Conservation (phyloP, 2,329 filamentous ascomycete species). For the Dendryphion nanum region DNA sequence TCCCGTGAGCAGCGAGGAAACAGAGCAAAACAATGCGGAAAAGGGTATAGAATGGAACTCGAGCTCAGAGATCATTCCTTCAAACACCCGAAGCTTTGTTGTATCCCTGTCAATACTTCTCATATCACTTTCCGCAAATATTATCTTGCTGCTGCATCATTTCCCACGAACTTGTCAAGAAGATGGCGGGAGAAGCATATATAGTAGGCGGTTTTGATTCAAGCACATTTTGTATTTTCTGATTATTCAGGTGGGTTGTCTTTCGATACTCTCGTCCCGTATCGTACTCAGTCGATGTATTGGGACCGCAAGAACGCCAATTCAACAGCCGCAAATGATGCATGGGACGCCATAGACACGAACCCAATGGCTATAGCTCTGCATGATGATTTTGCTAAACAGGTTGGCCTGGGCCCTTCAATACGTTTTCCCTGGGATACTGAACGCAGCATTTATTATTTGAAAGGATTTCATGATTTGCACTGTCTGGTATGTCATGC, state of each 20-base stretch:
- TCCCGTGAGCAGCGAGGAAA: background rate
- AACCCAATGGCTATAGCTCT: conserved; percentile 32
- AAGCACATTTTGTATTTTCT: background rate
- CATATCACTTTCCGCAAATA: conserved; percentile 28
- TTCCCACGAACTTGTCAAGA: conserved; percentile 13
- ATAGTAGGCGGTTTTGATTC: conserved; percentile 19
- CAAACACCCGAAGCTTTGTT: conserved; percentile 24
- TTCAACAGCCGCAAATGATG: conserved; percentile 22
- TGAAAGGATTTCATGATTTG: conserved; percentile 35
- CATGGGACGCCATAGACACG: conserved; percentile 36
- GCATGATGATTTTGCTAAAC: conserved; percentile 23
- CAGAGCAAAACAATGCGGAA: conserved; percentile 6
- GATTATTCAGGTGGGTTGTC: conserved; percentile 4
- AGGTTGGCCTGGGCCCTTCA: conserved; percentile 22
- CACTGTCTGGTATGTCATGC: conserved; percentile 33
- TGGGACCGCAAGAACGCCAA: conserved; percentile 28
- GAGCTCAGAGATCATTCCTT: conserved; percentile 24
- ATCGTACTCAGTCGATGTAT: conserved; percentile 25
- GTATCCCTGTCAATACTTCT: conserved; percentile 26
- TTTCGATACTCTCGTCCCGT: conserved; percentile 26
- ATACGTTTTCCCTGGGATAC: conserved; percentile 36
- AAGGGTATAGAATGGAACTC: conserved; percentile 23
- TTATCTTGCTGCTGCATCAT: conserved; percentile 27
- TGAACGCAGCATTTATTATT: conserved; percentile 33
- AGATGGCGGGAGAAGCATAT: conserved; percentile 19